Base-by-base conservation (phyloP, 208 protist species). In the Leishmania major region DNA sequence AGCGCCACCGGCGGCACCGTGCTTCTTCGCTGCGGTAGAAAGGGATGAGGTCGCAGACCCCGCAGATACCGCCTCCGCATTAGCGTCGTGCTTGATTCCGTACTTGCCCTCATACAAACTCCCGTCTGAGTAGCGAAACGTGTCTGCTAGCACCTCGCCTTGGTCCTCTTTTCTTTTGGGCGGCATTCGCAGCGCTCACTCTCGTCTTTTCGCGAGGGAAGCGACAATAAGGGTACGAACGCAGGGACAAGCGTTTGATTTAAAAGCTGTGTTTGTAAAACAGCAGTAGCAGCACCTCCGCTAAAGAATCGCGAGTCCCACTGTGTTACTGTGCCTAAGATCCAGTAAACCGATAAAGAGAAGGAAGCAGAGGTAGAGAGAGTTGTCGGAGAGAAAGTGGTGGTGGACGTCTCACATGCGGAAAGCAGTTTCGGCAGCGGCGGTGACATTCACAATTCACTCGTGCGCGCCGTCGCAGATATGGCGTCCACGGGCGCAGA, bases 91-190 rank as follows among this genome's bases (percentile, higher is more conserved):
- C 45, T 73, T 79, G 25, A 88, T 45, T 11, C 77, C 53, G 75
- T 85, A 92, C 57, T 87, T 87, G 28, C 93, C 93, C 17, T 92
- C 88, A 83, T 96, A 97, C 13, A 84, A 57, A 83, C 89, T 95
- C n/a, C 93, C 91, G 79, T 95, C 92, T 55, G 82, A 57, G 75
- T 89, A 93, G 66, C 83, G 84, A 88, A 96, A 95, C 47, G 47
- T 84, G 43, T 86, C 86, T 22, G 87, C 77, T 35, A 81, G 82
- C 72, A 92, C 88, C 76, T 95, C 92, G 17, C 89, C 88, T 62
- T 83, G 84, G 19, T 96, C 93, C 19, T 96, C 92, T 59, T 93
- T 93, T 84, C 89, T 87, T 70, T 92, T 97, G 17, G 88, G 81
- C 8, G 92, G 87, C 90, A 93, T 93, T 67, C 15, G 35, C 19